A percentile compares a stretch with the other conserved stretches of the same genome.
Conservation (phyloP, 2,329 filamentous ascomycete species). For the Fusarium oligoseptatum region DNA sequence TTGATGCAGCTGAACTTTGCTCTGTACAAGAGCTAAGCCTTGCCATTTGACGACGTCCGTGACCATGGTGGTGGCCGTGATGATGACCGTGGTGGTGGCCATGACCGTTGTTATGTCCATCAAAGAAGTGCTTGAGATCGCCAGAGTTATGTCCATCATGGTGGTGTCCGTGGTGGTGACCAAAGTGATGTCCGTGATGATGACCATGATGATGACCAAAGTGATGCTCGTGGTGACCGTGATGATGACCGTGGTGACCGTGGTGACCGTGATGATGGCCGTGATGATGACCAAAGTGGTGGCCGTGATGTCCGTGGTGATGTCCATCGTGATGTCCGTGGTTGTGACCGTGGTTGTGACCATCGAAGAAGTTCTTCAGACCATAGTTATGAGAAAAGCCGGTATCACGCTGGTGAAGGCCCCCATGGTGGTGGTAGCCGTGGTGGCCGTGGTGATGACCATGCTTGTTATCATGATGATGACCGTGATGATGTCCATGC, state of each 20-base stretch:
- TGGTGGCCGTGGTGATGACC: conserved; percentile 1
- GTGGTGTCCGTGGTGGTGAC: not conserved
- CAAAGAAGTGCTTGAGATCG: not conserved
- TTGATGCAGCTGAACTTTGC: no score
- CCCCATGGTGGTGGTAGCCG: conserved; percentile 6
- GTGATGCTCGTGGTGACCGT: not conserved
- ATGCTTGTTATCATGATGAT: conserved; percentile 1
- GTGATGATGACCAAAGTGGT: not conserved
- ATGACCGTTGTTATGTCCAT: not conserved
- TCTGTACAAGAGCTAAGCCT: no score
- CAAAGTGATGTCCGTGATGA: conserved; percentile 5
- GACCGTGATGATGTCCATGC: conserved; percentile 4
- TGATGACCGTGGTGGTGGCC: not conserved
- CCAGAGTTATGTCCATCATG: conserved; percentile 2
- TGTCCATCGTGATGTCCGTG: not conserved
- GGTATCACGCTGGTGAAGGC: not conserved
- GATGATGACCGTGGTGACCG: not conserved
- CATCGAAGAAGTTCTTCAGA: conserved; percentile 14
- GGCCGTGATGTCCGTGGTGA: not conserved
- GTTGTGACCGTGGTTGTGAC: not conserved
- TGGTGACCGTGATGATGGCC: not conserved
- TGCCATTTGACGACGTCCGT: not conserved
- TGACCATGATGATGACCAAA: not conserved
- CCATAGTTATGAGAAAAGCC: not conserved
- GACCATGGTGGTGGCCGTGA: conserved; percentile 1